Evolutionary conservation across 202 grass and related monocot species (phyloP).

Genomic region (Zoysia matrella): DNA sequence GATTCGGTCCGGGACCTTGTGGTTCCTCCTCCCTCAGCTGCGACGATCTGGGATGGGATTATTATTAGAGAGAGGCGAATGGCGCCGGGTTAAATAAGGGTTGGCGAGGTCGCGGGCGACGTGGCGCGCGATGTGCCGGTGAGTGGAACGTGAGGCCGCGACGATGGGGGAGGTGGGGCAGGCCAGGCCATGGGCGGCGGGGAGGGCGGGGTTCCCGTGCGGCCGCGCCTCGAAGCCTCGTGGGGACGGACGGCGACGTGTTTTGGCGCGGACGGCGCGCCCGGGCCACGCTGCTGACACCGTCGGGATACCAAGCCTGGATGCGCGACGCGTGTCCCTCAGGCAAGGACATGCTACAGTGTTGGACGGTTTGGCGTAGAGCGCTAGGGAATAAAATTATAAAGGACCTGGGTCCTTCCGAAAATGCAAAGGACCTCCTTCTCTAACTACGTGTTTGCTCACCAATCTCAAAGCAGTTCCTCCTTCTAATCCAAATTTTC

Average conservation of each 20-base stretch:
- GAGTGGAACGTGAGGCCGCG: constrained; percentile 28
- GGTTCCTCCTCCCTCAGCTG: constrained; percentile 11
- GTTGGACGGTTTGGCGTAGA: neutral
- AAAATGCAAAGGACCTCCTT: no score
- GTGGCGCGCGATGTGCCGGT: constrained; percentile 49
- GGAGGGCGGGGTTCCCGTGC: constrained; percentile 1
- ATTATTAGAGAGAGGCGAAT: neutral
- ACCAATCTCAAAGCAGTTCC: no score
- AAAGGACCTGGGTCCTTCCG: no score
- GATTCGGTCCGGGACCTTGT: constrained; percentile 30
- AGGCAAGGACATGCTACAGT: no score
- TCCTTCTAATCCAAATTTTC: no score
- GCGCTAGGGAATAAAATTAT: no score
- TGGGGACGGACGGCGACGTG: constrained; percentile 34
- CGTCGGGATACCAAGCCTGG: neutral
- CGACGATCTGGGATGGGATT: constrained; percentile 27
- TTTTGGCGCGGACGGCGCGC: constrained; percentile 9
- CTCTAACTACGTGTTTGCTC: no score
- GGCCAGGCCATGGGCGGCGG: no score
- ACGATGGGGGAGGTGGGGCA: neutral
- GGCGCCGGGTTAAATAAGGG: constrained; percentile 39
- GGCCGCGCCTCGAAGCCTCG: constrained; percentile 30
- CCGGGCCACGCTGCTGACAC: constrained; percentile 36
- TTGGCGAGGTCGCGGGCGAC: neutral
- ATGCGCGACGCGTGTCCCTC: constrained; percentile 24